These are phyloP conservation scores for Epichloe festucae DNA, from an alignment of 2,329 filamentous ascomycete genomes.

Conservation along the genomic window DNA sequence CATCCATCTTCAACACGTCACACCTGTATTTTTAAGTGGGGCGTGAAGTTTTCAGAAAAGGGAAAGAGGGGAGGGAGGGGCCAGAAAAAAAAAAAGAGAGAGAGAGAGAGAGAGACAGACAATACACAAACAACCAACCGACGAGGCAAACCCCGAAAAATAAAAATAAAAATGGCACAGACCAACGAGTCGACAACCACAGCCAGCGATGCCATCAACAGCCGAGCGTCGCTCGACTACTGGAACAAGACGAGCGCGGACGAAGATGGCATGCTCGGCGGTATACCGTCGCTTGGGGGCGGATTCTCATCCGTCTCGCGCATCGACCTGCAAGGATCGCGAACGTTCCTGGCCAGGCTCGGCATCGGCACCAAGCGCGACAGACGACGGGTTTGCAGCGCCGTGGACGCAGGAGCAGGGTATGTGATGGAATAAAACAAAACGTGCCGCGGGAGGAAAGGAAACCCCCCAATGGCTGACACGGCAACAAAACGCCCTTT, in stretches of 20 bases:
- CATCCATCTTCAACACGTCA: no score
- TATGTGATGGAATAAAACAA: constrained; percentile 5
- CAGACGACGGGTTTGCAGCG: constrained; percentile 15
- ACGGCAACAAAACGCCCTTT: not conserved
- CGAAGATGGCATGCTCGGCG: constrained; percentile 67
- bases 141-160: not conserved
- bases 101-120: no score
- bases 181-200: not conserved
- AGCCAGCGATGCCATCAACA: not conserved
- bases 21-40: no score
- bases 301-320: constrained; percentile 32
- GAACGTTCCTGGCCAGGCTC: constrained; percentile 56
- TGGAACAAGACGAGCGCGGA: constrained; percentile 33
- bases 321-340: constrained; percentile 56
- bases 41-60: no score
- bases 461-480: not conserved
- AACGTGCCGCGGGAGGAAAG: no score
- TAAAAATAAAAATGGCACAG: not conserved
- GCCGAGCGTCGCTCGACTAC: constrained; percentile 18
- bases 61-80: no score
- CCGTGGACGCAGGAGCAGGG: constrained; percentile 28
- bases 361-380: constrained; percentile 28
- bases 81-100: no score
- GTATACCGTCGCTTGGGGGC: constrained; percentile 27
- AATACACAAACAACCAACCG: no score